Percentiles rank a stretch among this genome's conserved stretches.
Conservation (phyloP, 163 green algal species). For the Prototheca cutis region DNA sequence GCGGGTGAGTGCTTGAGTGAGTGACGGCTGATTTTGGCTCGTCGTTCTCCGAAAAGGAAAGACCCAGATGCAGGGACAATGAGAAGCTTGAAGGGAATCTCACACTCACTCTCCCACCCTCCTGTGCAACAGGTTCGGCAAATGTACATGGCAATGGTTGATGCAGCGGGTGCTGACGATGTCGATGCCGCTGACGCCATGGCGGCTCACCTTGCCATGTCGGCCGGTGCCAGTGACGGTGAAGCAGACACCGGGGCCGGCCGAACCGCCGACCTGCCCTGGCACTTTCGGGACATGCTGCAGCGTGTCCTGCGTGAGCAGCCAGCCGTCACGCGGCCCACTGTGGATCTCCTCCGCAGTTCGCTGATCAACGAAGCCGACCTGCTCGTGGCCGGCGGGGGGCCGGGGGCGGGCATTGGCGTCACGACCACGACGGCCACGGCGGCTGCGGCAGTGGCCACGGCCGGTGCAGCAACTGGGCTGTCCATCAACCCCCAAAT, state of each 20-base stretch:
- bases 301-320: neutral
- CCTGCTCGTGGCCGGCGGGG: too few relatives aligned
- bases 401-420: too few relatives aligned
- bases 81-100: too few relatives aligned
- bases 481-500: too few relatives aligned
- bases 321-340: neutral
- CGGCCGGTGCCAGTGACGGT: neutral
- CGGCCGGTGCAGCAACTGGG: too few relatives aligned
- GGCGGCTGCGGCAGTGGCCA: too few relatives aligned
- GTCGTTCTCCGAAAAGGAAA: too few relatives aligned
- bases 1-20: neutral
- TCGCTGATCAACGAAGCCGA: neutral
- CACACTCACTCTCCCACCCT: neutral
- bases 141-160: neutral
- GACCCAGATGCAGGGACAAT: too few relatives aligned
- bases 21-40: too few relatives aligned
- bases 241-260: too few relatives aligned
- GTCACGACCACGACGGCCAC: too few relatives aligned
- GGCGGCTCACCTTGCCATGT: neutral
- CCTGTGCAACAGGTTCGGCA: neutral
- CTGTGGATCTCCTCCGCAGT: neutral
- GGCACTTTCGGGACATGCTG: constrained; percentile 6
- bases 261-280: neutral
- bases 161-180: neutral
- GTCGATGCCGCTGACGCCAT: neutral